These are phyloP conservation scores for Pleurotus sapidus DNA, from an alignment of 768 basidiomycete species.

Conservation along the genomic window DNA sequence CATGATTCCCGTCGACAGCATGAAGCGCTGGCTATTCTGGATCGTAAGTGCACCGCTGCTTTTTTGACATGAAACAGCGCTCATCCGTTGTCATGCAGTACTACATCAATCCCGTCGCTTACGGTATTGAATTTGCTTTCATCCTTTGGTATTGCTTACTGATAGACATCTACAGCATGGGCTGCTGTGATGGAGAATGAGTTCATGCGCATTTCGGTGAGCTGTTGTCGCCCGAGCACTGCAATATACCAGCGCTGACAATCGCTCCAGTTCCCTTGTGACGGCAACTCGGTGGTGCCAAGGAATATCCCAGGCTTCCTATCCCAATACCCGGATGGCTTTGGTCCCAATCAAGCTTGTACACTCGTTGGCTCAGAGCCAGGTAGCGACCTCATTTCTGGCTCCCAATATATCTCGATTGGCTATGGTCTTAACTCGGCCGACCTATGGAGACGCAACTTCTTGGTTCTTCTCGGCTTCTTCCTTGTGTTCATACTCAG, in stretches of 20 bases:
- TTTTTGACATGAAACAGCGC: too few relatives aligned
- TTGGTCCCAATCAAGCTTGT: constrained; percentile 75
- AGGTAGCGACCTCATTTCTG: constrained; percentile 55
- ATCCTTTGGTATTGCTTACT: background rate
- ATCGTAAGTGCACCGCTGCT: constrained; percentile 43
- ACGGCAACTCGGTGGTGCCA: constrained; percentile 64
- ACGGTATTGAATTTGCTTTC: constrained; percentile 37
- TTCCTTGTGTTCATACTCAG: constrained; percentile 66
- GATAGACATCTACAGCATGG: constrained; percentile 44
- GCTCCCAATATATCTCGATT: constrained; percentile 58
- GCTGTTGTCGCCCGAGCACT: constrained; percentile 15
- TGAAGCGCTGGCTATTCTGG: constrained; percentile 88
- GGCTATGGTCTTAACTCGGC: constrained; percentile 45
- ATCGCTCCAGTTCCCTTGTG: constrained; percentile 50
- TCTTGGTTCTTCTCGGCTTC: constrained; percentile 70
- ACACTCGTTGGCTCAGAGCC: constrained; percentile 64
- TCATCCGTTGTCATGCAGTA: constrained; percentile 34
- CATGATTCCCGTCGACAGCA: constrained; percentile 55
- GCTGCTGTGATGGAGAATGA: constrained; percentile 84
- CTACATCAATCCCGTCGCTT: constrained; percentile 78
- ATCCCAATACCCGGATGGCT: constrained; percentile 58
- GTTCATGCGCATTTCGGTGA: constrained; percentile 65
- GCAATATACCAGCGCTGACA: background rate
- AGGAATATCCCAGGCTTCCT: constrained; percentile 51
- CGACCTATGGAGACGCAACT: constrained; percentile 66